Evolutionary conservation across 345 rosid species (phyloP).

Genomic region (Dipteronia sinensis): DNA sequence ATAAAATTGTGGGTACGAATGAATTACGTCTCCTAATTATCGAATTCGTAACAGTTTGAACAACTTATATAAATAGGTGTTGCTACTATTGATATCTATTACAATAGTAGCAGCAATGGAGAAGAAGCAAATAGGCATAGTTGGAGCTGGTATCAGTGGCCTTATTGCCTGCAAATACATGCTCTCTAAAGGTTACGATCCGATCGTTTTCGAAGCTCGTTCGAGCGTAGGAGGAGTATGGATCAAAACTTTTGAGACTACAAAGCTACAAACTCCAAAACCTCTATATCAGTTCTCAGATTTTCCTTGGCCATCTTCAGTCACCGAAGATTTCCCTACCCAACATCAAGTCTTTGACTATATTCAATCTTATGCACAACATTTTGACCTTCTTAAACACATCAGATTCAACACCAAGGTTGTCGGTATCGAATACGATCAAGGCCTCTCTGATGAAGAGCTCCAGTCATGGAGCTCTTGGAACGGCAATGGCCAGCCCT

Average conservation of each 20-base stretch:
- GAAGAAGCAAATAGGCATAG: conserved; percentile 29
- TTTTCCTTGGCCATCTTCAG: conserved; percentile 47
- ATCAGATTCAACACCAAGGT: conserved; percentile 37
- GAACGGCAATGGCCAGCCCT: conserved; percentile 33
- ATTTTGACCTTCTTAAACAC: conserved; percentile 37
- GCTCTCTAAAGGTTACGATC: conserved; percentile 32
- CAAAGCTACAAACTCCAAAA: conserved; percentile 37
- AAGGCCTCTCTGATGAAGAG: conserved; percentile 22
- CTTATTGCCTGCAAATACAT: conserved; percentile 38
- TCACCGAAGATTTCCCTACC: conserved; percentile 29
- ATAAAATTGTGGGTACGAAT: no score
- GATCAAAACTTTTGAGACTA: conserved; percentile 34
- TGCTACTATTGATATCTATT: neutral
- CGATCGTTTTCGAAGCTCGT: conserved; percentile 37
- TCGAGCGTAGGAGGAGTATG: conserved; percentile 36
- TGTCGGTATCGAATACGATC: conserved; percentile 25
- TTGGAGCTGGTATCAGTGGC: conserved; percentile 46
- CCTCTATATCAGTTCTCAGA: conserved; percentile 38
- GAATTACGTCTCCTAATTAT: no score
- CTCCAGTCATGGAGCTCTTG: conserved; percentile 29
- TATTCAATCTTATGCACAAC: conserved; percentile 35
- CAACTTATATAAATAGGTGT: no score
- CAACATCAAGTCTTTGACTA: conserved; percentile 35
- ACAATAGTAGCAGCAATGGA: neutral
- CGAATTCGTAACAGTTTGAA: no score